Evolutionary conservation across 1,139 yeast genomes (phyloP).

Genomic region (Arxiozyma slooffiae): DNA sequence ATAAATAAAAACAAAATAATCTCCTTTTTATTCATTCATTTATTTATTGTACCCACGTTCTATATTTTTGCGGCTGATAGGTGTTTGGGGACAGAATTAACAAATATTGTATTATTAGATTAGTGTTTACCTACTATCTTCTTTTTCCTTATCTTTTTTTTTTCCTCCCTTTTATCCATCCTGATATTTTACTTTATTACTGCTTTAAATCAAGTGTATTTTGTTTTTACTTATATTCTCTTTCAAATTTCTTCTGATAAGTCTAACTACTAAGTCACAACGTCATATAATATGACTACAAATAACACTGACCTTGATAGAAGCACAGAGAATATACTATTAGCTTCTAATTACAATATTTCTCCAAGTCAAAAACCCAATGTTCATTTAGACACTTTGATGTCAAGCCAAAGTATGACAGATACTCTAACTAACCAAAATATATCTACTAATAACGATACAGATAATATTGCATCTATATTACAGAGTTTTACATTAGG

Average conservation of each 20-base stretch:
- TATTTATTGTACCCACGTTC: not conserved
- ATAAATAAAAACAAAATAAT: too few species aligned
- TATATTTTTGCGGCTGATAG: too few species aligned
- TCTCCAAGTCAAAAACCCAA: slow-evolving; percentile 7
- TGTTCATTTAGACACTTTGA: slow-evolving; percentile 3
- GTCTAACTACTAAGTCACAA: not conserved
- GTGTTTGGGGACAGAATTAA: not conserved
- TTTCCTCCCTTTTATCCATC: not conserved
- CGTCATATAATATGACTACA: slow-evolving; percentile 1
- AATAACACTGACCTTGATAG: slow-evolving; percentile 4
- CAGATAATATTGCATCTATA: slow-evolving; percentile 22
- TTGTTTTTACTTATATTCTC: not conserved
- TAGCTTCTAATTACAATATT: slow-evolving; percentile 1
- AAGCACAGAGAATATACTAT: slow-evolving; percentile 6
- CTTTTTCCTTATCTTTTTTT: too few species aligned
- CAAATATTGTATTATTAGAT: not conserved
- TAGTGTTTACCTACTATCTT: not conserved
- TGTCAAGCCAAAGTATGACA: not conserved
- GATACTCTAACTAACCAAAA: not conserved
- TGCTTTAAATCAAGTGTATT: not conserved
- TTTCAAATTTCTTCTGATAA: not conserved
- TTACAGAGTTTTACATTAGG: slow-evolving; percentile 14
- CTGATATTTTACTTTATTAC: not conserved
- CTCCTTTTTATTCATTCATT: too few species aligned
- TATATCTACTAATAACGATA: not conserved